Conservation (phyloP, 1,284 basidiomycete genomes). For the Pulchroboletus neoregius region DNA sequence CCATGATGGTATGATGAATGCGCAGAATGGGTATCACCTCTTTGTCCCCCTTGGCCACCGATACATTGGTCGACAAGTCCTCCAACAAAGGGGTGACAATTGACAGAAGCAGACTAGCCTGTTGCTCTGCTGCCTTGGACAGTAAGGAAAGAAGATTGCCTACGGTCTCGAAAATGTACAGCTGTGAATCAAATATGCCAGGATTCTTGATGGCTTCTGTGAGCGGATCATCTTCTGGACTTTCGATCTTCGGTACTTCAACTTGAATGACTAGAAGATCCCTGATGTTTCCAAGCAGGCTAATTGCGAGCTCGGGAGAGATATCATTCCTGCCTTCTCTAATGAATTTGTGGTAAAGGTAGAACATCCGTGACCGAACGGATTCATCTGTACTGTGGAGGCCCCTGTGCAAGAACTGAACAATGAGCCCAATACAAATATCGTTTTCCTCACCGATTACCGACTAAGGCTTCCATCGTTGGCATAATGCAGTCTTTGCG, state of each 20-base stretch:
- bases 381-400: conserved; percentile 76
- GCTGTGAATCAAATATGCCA: conserved; percentile 82
- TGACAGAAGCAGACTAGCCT: conserved; percentile 69
- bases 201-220: conserved; percentile 77
- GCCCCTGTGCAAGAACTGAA: conserved; percentile 55
- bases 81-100: conserved; percentile 81
- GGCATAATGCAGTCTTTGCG: conserved; percentile 84
- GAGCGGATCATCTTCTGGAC: conserved; percentile 64
- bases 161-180: conserved; percentile 92
- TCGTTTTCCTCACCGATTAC: conserved; percentile 55
- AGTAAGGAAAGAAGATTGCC: conserved; percentile 83
- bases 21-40: conserved; percentile 78
- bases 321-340: conserved; percentile 82
- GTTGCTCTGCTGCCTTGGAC: conserved; percentile 65
- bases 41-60: conserved; percentile 49
- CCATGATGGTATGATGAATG: conserved; percentile 96
- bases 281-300: conserved; percentile 71
- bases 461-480: conserved; percentile 87
- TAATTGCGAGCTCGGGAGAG: conserved; percentile 66
- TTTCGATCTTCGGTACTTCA: conserved; percentile 65
- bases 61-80: conserved; percentile 69
- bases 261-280: conserved; percentile 66
- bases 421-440: background rate
- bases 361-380: conserved; percentile 82
- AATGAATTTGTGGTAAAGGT: conserved; percentile 93